Conservation (phyloP, 768 basidiomycete genomes). For the Termitomyces sp. region DNA sequence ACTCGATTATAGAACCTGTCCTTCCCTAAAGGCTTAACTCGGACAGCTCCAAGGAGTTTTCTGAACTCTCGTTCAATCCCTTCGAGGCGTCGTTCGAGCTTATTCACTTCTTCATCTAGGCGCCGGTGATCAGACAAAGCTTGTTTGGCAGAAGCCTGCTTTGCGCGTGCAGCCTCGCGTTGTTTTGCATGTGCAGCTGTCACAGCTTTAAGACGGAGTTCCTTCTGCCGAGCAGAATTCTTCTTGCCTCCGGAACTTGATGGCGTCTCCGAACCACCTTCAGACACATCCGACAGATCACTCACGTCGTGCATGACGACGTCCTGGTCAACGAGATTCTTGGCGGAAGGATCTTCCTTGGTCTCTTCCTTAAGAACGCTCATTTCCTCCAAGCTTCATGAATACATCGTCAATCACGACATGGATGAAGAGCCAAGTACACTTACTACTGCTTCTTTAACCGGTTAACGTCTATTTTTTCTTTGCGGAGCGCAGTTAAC, state of each 20-base stretch:
- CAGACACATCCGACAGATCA: constrained; percentile 71
- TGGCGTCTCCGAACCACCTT: constrained; percentile 56
- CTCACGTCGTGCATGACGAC: constrained; percentile 58
- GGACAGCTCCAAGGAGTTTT: constrained; percentile 75
- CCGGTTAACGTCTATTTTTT: constrained; percentile 92
- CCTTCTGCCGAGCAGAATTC: constrained; percentile 43
- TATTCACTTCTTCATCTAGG: constrained; percentile 84
- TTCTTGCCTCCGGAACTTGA: constrained; percentile 39
- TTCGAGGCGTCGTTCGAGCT: constrained; percentile 74
- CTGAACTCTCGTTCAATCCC: constrained; percentile 92
- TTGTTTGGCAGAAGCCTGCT: constrained; percentile 75
- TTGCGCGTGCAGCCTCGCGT: constrained; percentile 71
- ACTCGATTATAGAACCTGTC: constrained; percentile 94
- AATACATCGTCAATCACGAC: constrained; percentile 6
- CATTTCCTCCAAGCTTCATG: constrained; percentile 67
- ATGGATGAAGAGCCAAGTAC: not conserved
- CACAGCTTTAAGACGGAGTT: constrained; percentile 46
- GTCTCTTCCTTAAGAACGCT: constrained; percentile 51
- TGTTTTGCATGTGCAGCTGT: constrained; percentile 68
- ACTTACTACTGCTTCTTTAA: constrained; percentile 84
- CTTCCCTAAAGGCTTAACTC: constrained; percentile 83
- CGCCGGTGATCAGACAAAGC: constrained; percentile 79
- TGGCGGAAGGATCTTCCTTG: constrained; percentile 40
- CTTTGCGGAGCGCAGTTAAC: constrained; percentile 88
- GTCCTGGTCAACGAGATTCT: constrained; percentile 52